Evolutionary conservation across 2,329 filamentous ascomycete genomes (phyloP).

Genomic region (Colletotrichum theobromicola): DNA sequence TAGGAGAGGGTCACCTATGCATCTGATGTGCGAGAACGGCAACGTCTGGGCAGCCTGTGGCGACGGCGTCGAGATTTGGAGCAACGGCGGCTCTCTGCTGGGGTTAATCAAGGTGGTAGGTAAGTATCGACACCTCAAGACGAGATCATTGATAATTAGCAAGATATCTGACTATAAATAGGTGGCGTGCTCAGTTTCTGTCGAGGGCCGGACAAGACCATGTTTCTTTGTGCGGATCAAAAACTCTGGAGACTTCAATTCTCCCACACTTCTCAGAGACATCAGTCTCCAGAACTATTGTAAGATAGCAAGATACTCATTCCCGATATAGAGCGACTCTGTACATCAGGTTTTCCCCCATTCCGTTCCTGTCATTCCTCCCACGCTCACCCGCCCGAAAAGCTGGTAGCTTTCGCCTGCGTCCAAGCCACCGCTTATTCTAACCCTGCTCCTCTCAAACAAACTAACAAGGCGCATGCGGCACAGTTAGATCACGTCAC

Average conservation of each 20-base stretch:
- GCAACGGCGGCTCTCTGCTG: slow-evolving; percentile 44
- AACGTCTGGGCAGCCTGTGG: slow-evolving; percentile 53
- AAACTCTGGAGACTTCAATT: slow-evolving; percentile 48
- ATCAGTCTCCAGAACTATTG: neutral
- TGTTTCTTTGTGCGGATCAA: slow-evolving; percentile 54
- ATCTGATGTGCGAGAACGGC: slow-evolving; percentile 47
- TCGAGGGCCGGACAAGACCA: slow-evolving; percentile 44
- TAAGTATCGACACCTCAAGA: slow-evolving; percentile 21
- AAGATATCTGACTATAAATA: neutral
- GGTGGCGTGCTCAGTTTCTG: slow-evolving; percentile 50
- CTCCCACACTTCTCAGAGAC: neutral
- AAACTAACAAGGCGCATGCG: neutral
- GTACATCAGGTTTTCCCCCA: neutral
- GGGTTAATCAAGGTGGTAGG: slow-evolving; percentile 44
- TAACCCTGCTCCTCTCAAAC: neutral
- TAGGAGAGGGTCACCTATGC: slow-evolving; percentile 47
- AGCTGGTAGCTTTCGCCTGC: neutral
- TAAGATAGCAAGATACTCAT: neutral
- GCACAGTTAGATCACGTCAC: neutral
- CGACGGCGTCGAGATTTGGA: slow-evolving; percentile 57
- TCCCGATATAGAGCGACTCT: neutral
- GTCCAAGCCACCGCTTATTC: neutral
- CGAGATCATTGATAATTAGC: neutral
- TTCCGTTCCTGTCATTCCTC: neutral
- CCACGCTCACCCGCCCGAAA: neutral